Conservation (phyloP, 164 flowering plant species). For the Taxillus chinensis region DNA sequence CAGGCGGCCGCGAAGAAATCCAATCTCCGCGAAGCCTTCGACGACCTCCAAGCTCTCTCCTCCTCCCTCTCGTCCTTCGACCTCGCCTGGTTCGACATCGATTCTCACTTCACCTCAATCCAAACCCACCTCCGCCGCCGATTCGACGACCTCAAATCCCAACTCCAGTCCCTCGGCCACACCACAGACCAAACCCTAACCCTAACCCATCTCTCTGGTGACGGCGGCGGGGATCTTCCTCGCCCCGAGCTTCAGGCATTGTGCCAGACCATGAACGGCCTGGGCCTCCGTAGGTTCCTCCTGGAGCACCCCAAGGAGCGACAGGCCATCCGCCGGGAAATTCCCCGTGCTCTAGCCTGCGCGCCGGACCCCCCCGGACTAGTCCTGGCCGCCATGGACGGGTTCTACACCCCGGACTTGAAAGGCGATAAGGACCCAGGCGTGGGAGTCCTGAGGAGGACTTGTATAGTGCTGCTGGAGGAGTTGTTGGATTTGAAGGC, state of each 20-base stretch:
- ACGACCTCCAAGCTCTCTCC: conserved; percentile 33
- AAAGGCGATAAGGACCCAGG: conserved; percentile 15
- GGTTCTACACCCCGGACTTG: conserved; percentile 16
- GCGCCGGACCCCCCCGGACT: conserved; percentile 43
- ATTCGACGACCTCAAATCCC: conserved; percentile 23
- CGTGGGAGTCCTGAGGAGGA: conserved; percentile 17
- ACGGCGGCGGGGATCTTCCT: neutral
- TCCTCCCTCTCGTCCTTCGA: conserved; percentile 30
- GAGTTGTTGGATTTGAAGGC: conserved; percentile 16
- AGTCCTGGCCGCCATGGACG: conserved; percentile 51
- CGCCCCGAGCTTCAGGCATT: conserved; percentile 33
- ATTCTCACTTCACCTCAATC: conserved; percentile 46
- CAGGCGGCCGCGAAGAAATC: conserved; percentile 27
- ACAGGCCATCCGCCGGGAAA: conserved; percentile 20
- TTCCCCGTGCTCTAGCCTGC: conserved; percentile 28
- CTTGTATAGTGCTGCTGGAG: conserved; percentile 44
- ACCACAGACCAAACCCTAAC: no score
- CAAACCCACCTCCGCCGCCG: conserved; percentile 22
- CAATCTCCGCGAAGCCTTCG: conserved; percentile 30
- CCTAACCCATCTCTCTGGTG: no score
- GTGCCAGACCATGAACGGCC: conserved; percentile 49
- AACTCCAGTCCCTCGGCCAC: neutral
- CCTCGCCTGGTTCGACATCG: conserved; percentile 54
- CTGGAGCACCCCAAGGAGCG: conserved; percentile 21
- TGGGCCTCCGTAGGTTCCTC: conserved; percentile 34